Evolutionary conservation across 768 basidiomycete genomes (phyloP), one percentile per base, ranked within the genome.

Genomic region (Pulveroboletus sp.): DNA sequence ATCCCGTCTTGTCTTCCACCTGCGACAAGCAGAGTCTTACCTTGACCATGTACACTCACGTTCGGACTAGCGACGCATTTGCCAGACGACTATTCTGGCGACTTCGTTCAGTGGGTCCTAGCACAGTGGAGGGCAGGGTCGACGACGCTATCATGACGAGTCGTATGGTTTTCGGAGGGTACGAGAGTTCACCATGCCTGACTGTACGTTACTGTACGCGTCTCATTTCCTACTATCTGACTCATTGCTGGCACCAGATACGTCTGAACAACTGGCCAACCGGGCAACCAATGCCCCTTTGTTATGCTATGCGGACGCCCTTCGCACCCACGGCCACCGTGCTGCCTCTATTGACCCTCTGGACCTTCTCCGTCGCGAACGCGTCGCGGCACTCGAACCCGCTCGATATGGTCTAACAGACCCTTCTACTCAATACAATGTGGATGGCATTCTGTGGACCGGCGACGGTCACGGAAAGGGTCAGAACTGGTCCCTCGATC

Each of bases 341-440:
- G 90, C 90, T 4, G 90, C 91, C 0, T 75, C 79, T 36, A 87
- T 95, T 35, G 93, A 97, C 62, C 93, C 94, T 0, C 71, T 95
- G 31, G 91, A 93, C 66, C 69, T 95, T 44, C 85, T 95, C 25
- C 84, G 89, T 45, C 82, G 93, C 14, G 90, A 93, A 58, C 82
- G 76, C 41, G 81, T 90, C 56, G 82, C 77, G 21, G 91, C 91
- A 5, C 76, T 94, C 17, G 74, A 87, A 54, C 87, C 90, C 0
- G 60, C 69, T 35, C 80, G 94, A 11, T 95, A 94, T 53, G 89
- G 90, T 1, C 75, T 94, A 2, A 59, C 58, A 1, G 78, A 87
- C 49, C 67, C 73, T 11, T 61, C 70, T 3, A 64, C 74, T 53
- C 70, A 67, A 32, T 92, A 86, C 65, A 77, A 90, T 48, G 76